A percentile compares a stretch with the other conserved stretches of the same genome.
These are phyloP conservation scores for Malassezia globosa DNA, from an alignment of 1,284 basidiomycete genomes.

Conservation along the genomic window DNA sequence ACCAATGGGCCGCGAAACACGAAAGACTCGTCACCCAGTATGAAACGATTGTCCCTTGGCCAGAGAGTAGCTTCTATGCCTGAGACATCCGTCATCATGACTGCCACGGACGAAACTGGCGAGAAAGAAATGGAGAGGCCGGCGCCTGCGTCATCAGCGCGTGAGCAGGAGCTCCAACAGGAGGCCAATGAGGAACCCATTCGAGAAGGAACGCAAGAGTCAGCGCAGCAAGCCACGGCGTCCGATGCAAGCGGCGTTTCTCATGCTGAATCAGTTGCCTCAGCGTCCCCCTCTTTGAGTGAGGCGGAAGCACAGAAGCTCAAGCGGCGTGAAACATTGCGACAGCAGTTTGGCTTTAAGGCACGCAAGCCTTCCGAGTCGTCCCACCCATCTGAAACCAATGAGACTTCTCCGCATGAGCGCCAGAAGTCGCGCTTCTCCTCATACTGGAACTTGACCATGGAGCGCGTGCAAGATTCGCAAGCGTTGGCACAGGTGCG, in stretches of 20 bases:
- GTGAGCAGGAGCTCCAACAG: not conserved
- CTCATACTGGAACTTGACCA: conserved; percentile 30
- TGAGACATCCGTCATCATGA: too few relatives aligned
- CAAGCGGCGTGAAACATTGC: conserved; percentile 39
- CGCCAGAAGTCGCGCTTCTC: conserved; percentile 16
- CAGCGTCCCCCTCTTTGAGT: not conserved
- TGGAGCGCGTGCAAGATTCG: conserved; percentile 24
- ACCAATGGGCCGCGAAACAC: not conserved
- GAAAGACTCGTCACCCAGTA: conserved; percentile 12
- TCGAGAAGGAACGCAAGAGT: not conserved
- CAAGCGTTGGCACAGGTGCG: conserved; percentile 25
- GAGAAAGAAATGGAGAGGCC: not conserved
- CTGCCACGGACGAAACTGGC: not conserved
- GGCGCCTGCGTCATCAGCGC: not conserved
- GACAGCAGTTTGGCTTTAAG: conserved; percentile 43
- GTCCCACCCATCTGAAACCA: not conserved
- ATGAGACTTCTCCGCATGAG: conserved; percentile 20
- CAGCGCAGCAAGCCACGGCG: not conserved
- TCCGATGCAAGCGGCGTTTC: too few relatives aligned
- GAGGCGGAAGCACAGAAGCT: conserved; percentile 26
- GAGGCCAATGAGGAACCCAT: not conserved
- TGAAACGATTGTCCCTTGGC: too few relatives aligned
- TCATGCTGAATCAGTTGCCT: not conserved
- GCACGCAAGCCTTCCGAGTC: conserved; percentile 7
- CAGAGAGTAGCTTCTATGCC: too few relatives aligned